Evolutionary conservation across 495 filamentous ascomycete genomes (phyloP).

Genomic region (Tuber calosporum): DNA sequence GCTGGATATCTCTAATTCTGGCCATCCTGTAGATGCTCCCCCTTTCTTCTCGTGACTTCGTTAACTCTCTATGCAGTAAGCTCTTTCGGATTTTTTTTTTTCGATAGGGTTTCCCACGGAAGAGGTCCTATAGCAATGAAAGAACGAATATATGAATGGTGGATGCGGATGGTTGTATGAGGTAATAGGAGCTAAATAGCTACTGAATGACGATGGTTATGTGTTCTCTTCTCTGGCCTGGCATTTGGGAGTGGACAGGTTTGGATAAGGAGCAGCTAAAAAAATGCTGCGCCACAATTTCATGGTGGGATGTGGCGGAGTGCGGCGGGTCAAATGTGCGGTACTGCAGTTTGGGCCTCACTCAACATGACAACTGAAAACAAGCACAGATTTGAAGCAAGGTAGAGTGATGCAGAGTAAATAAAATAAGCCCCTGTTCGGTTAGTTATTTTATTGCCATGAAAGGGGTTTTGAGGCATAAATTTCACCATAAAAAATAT

Average conservation of each 20-base stretch:
- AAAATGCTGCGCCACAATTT: slow-evolving; percentile 26
- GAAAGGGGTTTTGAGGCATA: too few species aligned
- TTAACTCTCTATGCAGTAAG: not conserved
- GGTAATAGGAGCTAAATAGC: slow-evolving; percentile 8
- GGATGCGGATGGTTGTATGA: slow-evolving; percentile 20
- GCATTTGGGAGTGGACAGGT: slow-evolving; percentile 31
- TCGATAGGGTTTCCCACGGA: slow-evolving; percentile 21
- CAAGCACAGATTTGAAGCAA: too few species aligned
- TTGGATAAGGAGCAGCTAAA: slow-evolving; percentile 28
- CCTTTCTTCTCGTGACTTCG: slow-evolving; percentile 35
- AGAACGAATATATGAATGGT: slow-evolving; percentile 5
- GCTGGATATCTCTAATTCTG: slow-evolving; percentile 84
- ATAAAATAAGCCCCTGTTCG: too few species aligned
- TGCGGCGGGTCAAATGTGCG: too few species aligned
- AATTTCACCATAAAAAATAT: too few species aligned
- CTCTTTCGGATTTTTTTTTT: not conserved
- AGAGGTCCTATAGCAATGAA: slow-evolving; percentile 11
- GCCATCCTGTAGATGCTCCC: slow-evolving; percentile 58
- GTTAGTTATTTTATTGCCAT: too few species aligned
- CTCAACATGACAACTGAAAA: too few species aligned
- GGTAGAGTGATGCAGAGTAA: too few species aligned
- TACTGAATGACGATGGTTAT: slow-evolving; percentile 25
- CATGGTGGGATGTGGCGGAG: not conserved
- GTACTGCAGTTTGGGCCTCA: too few species aligned
- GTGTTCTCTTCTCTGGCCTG: slow-evolving; percentile 27